Conservation (phyloP, 768 basidiomycete genomes). For the Paxillus involutus region DNA sequence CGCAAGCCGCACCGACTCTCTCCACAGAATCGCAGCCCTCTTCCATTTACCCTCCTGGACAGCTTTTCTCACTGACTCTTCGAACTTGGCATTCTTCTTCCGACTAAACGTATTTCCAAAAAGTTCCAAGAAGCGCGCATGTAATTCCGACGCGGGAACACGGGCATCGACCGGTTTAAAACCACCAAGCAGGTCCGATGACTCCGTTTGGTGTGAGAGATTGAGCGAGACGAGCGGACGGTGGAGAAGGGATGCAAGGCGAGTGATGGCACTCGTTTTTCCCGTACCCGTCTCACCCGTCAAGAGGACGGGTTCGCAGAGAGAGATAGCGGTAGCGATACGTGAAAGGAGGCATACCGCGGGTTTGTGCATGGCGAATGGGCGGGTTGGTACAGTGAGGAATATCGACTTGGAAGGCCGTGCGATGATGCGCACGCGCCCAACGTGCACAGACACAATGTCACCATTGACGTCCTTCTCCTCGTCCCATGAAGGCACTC, state of each 20-base stretch:
- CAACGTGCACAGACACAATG: slow-evolving; percentile 56
- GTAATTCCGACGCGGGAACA: slow-evolving; percentile 67
- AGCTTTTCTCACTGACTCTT: slow-evolving; percentile 78
- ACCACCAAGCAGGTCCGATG: slow-evolving; percentile 90
- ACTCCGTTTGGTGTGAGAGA: slow-evolving; percentile 94
- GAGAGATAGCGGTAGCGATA: slow-evolving; percentile 69
- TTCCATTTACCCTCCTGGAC: slow-evolving; percentile 85
- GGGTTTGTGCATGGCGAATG: slow-evolving; percentile 88
- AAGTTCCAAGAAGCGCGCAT: slow-evolving; percentile 72
- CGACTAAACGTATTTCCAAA: slow-evolving; percentile 88
- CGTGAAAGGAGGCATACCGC: slow-evolving; percentile 78
- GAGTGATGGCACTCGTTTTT: slow-evolving; percentile 90
- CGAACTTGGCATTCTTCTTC: slow-evolving; percentile 85
- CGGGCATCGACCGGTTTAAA: slow-evolving; percentile 95
- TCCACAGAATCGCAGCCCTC: slow-evolving; percentile 80
- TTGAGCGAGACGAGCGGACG: slow-evolving; percentile 86
- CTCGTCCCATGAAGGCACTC: slow-evolving; percentile 64
- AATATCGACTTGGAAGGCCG: slow-evolving; percentile 37
- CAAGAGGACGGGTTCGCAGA: slow-evolving; percentile 82
- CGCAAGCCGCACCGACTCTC: slow-evolving; percentile 70
- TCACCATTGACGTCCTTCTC: slow-evolving; percentile 69
- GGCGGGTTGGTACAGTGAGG: slow-evolving; percentile 40
- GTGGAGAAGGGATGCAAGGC: slow-evolving; percentile 77
- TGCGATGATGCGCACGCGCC: slow-evolving; percentile 59
- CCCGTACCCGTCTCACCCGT: slow-evolving; percentile 99